Evolutionary conservation across 768 basidiomycete species (phyloP).

Genomic region (Coprinopsis cinerea): DNA sequence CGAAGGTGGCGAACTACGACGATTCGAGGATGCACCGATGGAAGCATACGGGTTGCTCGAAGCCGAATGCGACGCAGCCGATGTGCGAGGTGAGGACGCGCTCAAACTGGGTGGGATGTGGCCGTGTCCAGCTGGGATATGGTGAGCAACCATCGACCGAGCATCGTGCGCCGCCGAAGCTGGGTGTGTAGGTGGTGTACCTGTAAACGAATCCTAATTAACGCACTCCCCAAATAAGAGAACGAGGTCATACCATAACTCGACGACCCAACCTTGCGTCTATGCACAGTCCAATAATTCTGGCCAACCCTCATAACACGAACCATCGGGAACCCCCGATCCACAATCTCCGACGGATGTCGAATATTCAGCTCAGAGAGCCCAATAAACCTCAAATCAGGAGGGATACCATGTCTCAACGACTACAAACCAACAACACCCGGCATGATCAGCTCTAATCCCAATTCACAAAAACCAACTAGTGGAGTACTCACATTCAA

Average conservation of each 20-base stretch:
- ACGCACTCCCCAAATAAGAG: too few relatives aligned
- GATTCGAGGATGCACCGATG: neutral
- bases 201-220: neutral
- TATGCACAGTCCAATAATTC: slow-evolving; percentile 47
- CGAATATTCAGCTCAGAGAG: slow-evolving; percentile 44
- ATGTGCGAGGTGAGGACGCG: neutral
- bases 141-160: too few relatives aligned
- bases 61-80: neutral
- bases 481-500: slow-evolving; percentile 28
- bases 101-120: neutral
- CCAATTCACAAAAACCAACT: slow-evolving; percentile 8
- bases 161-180: neutral
- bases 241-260: neutral
- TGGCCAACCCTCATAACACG: slow-evolving; percentile 49
- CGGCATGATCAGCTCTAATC: neutral
- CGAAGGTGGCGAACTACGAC: neutral
- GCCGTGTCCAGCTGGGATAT: neutral
- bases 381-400: slow-evolving; percentile 46
- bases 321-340: slow-evolving; percentile 58
- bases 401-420: slow-evolving; percentile 50
- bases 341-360: slow-evolving; percentile 39
- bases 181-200: neutral
- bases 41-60: neutral
- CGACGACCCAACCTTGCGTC: slow-evolving; percentile 10
- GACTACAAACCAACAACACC: neutral